These are phyloP conservation scores for Lipomyces sp. DNA, from an alignment of 805 yeast species.

Conservation along the genomic window DNA sequence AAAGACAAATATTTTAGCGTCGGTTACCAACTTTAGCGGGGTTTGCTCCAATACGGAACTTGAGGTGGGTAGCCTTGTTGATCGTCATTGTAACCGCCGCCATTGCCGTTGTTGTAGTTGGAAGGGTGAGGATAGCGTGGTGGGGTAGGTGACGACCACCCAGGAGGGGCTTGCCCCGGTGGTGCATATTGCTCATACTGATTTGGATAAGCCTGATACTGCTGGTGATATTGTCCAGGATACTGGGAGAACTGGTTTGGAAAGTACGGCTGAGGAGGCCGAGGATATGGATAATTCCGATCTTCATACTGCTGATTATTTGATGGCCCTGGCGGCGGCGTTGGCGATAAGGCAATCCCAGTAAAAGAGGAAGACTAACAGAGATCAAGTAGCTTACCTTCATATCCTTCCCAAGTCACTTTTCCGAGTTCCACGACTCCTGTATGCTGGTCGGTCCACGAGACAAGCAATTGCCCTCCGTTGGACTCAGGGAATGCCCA, in stretches of 20 bases:
- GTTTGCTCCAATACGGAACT: slow-evolving; percentile 17
- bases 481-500: slow-evolving; percentile 37
- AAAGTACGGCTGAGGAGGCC: slow-evolving; percentile 16
- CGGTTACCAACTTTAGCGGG: not conserved
- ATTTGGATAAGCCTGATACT: slow-evolving; percentile 12
- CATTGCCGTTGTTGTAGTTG: not conserved
- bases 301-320: slow-evolving; percentile 25
- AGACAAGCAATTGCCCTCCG: slow-evolving; percentile 32
- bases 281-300: slow-evolving; percentile 18
- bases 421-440: slow-evolving; percentile 32
- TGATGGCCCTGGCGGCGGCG: not conserved
- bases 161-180: slow-evolving; percentile 2
- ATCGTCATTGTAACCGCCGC: not conserved
- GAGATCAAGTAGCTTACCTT: not conserved
- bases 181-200: slow-evolving; percentile 6
- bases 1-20: not conserved
- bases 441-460: slow-evolving; percentile 36
- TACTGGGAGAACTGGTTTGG: not conserved
- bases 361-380: not conserved
- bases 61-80: not conserved
- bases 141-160: not conserved
- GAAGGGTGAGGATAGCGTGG: not conserved
- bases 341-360: not conserved
- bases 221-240: slow-evolving; percentile 9
- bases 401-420: slow-evolving; percentile 35